phyloP scores from a whole-genome alignment of 305 asterid species.

The Fraxinus floribunda region DNA sequence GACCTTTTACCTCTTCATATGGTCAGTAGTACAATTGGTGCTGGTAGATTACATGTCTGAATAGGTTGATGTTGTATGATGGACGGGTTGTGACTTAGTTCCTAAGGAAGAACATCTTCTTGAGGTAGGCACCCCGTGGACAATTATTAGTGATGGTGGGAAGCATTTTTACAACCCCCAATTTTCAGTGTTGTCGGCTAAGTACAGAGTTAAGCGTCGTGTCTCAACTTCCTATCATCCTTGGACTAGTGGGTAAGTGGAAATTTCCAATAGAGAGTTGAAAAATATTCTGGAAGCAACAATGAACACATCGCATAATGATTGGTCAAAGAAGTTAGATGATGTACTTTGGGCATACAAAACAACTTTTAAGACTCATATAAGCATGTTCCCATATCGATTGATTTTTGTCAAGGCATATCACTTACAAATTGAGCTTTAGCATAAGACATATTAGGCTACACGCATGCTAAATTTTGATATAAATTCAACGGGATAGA shows the following conservation, averaged over 20 bases:
- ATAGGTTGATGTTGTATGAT: neutral
- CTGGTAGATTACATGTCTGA: neutral
- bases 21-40: neutral
- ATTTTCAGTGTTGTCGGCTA: neutral
- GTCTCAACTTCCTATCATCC: neutral
- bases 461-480: neutral
- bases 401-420: neutral
- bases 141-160: neutral
- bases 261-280: neutral
- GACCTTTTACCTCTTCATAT: neutral
- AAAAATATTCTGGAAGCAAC: neutral
- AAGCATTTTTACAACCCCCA: neutral
- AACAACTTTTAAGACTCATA: neutral
- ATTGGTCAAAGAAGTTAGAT: neutral
- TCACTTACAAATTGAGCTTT: neutral
- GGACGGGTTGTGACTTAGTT: neutral
- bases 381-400: neutral
- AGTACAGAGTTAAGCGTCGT: neutral
- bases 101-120: neutral
- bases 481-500: too few species aligned
- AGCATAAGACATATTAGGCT: neutral
- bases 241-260: neutral
- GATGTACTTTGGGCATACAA: neutral
- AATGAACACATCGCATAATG: neutral
- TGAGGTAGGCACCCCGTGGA: neutral